Evolutionary conservation across 2,329 filamentous ascomycete genomes (phyloP), one percentile per base, ranked within the genome.

Genomic region (Colletotrichum agaves): DNA sequence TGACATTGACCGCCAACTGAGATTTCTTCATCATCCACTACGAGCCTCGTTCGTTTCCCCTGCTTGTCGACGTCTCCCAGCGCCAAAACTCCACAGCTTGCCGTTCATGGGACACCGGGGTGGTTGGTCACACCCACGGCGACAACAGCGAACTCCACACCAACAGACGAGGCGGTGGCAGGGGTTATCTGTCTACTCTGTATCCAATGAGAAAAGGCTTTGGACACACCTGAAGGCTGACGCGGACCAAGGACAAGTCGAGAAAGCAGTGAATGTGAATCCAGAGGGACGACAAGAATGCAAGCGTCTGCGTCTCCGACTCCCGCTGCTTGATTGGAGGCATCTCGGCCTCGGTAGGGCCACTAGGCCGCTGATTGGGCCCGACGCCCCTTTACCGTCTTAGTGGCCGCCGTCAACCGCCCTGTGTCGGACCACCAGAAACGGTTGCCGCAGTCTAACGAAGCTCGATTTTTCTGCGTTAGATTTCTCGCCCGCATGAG

Each of bases 361-460:
- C 52, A 52, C 57, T 41, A 47, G 41, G 52, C 31, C 56, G 50
- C 41, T 69, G 66, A 62, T 67, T 69, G 66, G 56, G 27, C 43
- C 37, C 43, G 62, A 52, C 43, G 61, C 61, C 62, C 62, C 49
- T 68, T 56, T 37, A 53, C 65, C 61, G 39, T 60, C n/a, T 61
- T 55, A 63, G 49, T 41, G 55, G 61, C 55, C 41, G 65, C 61
- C 65, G 19, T 49, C 62, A 67, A 56, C 66, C 63, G 66, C 66
- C 62, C 35, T 65, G 37, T 66, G 43, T 56, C 66, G 66, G 62
- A 61, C 62, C 49, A 62, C 66, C 66, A 69, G 62, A 69, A 69
- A 67, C 63, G 62, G 66, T 49, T 49, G 56, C 61, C 66, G 66
- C 62, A 69, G 66, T 62, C 66, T 62, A 41, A 69, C 37, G 56